phyloP scores from a whole-genome alignment of 495 filamentous ascomycete species.

The Penicillium macrosclerotiorum region DNA sequence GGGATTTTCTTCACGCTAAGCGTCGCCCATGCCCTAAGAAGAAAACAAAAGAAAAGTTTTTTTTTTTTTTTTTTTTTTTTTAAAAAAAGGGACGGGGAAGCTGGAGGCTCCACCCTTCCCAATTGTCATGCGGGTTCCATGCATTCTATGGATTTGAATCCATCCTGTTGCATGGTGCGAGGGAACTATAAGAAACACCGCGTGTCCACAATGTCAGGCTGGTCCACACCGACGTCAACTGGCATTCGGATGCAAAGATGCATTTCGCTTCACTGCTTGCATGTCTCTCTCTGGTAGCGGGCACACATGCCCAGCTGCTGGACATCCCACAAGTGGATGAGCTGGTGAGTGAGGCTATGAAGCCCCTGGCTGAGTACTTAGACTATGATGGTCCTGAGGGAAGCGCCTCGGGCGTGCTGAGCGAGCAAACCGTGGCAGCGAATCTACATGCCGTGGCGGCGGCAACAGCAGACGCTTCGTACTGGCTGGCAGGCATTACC shows the following conservation, averaged over 20 bases:
- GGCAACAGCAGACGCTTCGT: constrained; percentile 34
- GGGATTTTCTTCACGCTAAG: constrained; percentile 8
- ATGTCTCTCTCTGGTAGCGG: constrained; percentile 15
- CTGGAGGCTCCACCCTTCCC: not conserved
- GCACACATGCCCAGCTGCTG: constrained; percentile 21
- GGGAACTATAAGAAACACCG: constrained; percentile 11
- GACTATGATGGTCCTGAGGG: constrained; percentile 12
- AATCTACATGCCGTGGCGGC: constrained; percentile 7
- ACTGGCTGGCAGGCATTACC: constrained; percentile 68
- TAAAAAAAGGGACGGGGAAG: not conserved
- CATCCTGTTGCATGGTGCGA: not conserved
- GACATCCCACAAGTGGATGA: constrained; percentile 20
- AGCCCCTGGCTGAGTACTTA: constrained; percentile 14
- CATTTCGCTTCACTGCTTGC: constrained; percentile 11
- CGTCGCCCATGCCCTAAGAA: not conserved
- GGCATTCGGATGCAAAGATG: constrained; percentile 15
- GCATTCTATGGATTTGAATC: not conserved
- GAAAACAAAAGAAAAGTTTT: no score
- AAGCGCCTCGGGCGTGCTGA: constrained; percentile 1
- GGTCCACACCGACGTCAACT: not conserved
- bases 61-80: no score
- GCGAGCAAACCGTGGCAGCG: not conserved
- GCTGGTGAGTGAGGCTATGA: constrained; percentile 18
- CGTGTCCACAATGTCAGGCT: not conserved
- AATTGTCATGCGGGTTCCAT: constrained; percentile 6